These are phyloP conservation scores for Aethionema arabicum DNA, from an alignment of 345 rosid genomes.

Conservation along the genomic window DNA sequence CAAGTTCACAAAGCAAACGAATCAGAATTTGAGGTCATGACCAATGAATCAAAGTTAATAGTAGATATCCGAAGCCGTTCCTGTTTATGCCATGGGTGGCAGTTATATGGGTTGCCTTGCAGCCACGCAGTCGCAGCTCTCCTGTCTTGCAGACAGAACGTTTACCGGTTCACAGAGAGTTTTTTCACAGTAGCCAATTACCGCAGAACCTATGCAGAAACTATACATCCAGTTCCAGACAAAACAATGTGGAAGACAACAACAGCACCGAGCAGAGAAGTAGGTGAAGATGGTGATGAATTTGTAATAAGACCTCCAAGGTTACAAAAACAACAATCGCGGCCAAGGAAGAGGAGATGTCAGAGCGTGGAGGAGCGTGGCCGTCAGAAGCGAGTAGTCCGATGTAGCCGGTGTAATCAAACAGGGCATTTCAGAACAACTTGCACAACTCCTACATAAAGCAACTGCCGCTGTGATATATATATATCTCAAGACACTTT, in stretches of 20 bases:
- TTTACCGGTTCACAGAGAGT: conserved; percentile 76
- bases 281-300: conserved; percentile 41
- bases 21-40: conserved; percentile 63
- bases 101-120: conserved; percentile 88
- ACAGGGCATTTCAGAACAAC: conserved; percentile 98
- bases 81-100: conserved; percentile 93
- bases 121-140: conserved; percentile 96
- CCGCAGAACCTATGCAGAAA: conserved; percentile 77
- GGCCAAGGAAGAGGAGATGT: conserved; percentile 87
- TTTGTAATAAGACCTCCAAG: conserved; percentile 69
- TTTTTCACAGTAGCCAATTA: conserved; percentile 93
- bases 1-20: conserved; percentile 77
- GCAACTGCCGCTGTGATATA: not conserved
- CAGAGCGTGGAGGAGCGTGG: conserved; percentile 82
- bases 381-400: conserved; percentile 82
- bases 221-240: conserved; percentile 94
- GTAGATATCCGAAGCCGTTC: conserved; percentile 72
- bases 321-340: conserved; percentile 69
- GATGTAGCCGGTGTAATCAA: conserved; percentile 94
- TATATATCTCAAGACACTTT: conserved; percentile 17
- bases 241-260: conserved; percentile 74
- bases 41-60: conserved; percentile 55
- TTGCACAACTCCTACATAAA: conserved; percentile 83
- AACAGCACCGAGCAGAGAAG: conserved; percentile 51
- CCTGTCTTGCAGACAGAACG: conserved; percentile 89